phyloP scores from a whole-genome alignment of 331 rosid genomes.

The Telfairia occidentalis region DNA sequence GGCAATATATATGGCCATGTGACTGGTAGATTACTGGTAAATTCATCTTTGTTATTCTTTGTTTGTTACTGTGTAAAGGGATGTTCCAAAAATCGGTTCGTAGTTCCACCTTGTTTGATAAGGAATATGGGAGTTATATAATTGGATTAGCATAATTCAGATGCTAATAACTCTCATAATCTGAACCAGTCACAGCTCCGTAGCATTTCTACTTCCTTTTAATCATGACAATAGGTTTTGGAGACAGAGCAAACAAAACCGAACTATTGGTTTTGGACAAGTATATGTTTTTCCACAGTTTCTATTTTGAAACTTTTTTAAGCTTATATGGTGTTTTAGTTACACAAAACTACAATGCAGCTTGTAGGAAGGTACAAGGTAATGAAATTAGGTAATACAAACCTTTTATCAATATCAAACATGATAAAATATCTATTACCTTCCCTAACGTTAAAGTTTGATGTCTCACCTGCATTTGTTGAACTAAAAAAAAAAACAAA shows the following conservation, averaged over 20 bases:
- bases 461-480: too few species aligned
- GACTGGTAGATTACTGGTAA: conserved; percentile 46
- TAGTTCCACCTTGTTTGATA: background rate
- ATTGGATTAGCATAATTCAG: background rate
- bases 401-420: background rate
- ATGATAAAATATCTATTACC: too few species aligned
- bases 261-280: background rate
- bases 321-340: background rate
- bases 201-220: background rate
- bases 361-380: background rate
- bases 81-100: background rate
- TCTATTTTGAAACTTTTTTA: background rate
- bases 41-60: background rate
- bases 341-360: background rate
- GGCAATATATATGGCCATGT: conserved; percentile 61
- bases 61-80: background rate
- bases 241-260: background rate
- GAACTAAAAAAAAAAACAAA: too few species aligned
- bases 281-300: background rate
- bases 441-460: too few species aligned
- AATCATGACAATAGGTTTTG: background rate
- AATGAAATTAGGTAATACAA: background rate
- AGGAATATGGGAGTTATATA: background rate
- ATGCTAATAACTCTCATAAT: background rate
- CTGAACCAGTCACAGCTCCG: background rate